phyloP scores from a whole-genome alignment of 306 rosid species.

The Cotoneaster glaucophyllus region DNA sequence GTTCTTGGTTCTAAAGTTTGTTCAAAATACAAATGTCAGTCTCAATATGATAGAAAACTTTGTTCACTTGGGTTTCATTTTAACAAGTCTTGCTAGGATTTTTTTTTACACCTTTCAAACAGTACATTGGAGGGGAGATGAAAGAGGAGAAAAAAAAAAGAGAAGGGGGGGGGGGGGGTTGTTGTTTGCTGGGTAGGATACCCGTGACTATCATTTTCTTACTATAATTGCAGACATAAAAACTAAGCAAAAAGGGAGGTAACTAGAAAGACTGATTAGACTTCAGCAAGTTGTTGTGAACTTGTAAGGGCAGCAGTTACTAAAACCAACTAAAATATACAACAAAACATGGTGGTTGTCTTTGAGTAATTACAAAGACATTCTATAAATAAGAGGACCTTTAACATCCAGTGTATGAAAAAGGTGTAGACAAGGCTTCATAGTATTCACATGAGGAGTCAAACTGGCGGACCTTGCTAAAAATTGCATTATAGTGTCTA shows the following conservation, averaged over 20 bases:
- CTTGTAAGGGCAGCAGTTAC: neutral
- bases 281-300: neutral
- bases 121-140: too few species aligned
- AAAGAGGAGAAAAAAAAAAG: too few species aligned
- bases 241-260: neutral
- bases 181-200: too few species aligned
- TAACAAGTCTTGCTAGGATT: neutral
- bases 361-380: neutral
- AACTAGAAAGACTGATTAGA: neutral
- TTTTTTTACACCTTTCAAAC: too few species aligned
- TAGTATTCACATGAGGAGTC: neutral
- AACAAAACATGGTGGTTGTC: neutral
- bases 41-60: neutral
- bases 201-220: neutral
- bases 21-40: neutral
- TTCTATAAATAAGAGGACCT: neutral
- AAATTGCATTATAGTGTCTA: neutral
- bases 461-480: neutral
- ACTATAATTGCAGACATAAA: neutral
- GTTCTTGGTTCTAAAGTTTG: neutral
- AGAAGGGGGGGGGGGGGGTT: too few species aligned
- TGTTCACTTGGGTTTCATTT: neutral
- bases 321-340: neutral
- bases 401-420: neutral
- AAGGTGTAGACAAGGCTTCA: neutral